phyloP scores from a whole-genome alignment of 208 protist genomes.

The Acanthamoeba royreba region DNA sequence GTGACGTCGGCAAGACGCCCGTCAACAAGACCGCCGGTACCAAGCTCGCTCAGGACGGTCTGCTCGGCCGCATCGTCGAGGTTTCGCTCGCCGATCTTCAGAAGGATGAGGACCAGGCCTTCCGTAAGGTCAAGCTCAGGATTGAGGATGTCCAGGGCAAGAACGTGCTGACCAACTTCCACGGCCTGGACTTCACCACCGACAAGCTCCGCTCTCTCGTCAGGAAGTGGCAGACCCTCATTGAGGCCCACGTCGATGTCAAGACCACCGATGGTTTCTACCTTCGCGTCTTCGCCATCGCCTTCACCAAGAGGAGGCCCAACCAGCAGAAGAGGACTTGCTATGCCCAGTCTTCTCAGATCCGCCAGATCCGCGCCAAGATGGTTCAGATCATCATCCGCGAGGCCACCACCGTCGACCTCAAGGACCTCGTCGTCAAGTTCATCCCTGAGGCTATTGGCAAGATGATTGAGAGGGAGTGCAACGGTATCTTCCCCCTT shows the following conservation, averaged over 20 bases:
- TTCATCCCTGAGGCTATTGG: slow-evolving; percentile 92
- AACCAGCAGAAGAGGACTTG: slow-evolving; percentile 90
- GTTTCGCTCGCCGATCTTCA: slow-evolving; percentile 95
- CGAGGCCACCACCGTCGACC: slow-evolving; percentile 84
- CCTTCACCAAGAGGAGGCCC: slow-evolving; percentile 90
- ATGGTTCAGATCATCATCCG: slow-evolving; percentile 94
- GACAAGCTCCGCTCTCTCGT: slow-evolving; percentile 96
- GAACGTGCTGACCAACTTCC: slow-evolving; percentile 97
- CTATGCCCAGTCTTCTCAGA: slow-evolving; percentile 95
- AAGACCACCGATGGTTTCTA: slow-evolving; percentile 96
- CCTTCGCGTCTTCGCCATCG: slow-evolving; percentile 96
- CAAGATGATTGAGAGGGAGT: slow-evolving; percentile 92
- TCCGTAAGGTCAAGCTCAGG: slow-evolving; percentile 96
- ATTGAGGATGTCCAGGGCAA: slow-evolving; percentile 95
- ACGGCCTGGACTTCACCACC: slow-evolving; percentile 97
- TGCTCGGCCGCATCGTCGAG: slow-evolving; percentile 97
- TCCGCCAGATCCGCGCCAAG: slow-evolving; percentile 91
- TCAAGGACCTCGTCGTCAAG: slow-evolving; percentile 94
- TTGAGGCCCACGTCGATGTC: slow-evolving; percentile 92
- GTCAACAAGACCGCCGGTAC: slow-evolving; percentile 96
- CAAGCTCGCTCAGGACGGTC: slow-evolving; percentile 90
- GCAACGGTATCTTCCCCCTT: slow-evolving; percentile 94
- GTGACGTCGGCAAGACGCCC: slow-evolving; percentile 94
- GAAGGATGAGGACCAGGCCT: slow-evolving; percentile 87
- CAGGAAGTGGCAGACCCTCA: slow-evolving; percentile 98